Percentiles rank a stretch among this genome's conserved stretches.
Conservation (phyloP, 163 green algal genomes). For the Coccomyxa subellipsoidea region DNA sequence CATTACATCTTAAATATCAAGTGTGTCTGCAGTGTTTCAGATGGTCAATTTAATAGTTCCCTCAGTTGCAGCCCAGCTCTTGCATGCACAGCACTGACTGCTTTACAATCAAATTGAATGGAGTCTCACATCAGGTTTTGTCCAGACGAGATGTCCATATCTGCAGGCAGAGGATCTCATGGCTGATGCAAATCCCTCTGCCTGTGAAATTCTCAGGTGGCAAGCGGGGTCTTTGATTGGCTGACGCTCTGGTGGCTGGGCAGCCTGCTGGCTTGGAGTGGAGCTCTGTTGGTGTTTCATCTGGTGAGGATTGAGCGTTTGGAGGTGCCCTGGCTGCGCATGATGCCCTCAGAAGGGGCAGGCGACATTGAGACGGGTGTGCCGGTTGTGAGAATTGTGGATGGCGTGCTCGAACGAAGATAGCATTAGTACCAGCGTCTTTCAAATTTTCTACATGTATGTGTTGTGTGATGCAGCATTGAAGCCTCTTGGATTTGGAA, state of each 20-base stretch:
- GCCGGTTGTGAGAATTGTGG: background rate
- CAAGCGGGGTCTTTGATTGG: background rate
- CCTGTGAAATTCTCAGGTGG: background rate
- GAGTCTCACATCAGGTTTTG: no score
- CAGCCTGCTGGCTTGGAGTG: slow-evolving; percentile 31
- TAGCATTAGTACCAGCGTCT: background rate
- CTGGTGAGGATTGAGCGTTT: background rate
- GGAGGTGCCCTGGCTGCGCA: slow-evolving; percentile 8
- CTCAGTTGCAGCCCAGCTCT: no score
- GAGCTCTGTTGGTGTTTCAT: background rate
- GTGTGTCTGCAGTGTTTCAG: no score
- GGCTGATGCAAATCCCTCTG: no score
- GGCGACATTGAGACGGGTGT: slow-evolving; percentile 1
- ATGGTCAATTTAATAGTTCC: no score
- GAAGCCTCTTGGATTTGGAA: background rate
- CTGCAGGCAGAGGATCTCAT: no score
- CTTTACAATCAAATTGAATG: no score
- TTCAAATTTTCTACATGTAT: background rate
- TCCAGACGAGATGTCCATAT: no score
- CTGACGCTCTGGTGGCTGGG: slow-evolving; percentile 25
- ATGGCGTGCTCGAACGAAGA: background rate
- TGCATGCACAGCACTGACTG: no score
- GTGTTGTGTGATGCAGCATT: background rate
- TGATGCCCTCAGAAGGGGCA: background rate
- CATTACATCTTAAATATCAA: no score